Evolutionary conservation across 345 rosid species (phyloP), one percentile per base, ranked within the genome.

Genomic region (Pistacia atlantica): DNA sequence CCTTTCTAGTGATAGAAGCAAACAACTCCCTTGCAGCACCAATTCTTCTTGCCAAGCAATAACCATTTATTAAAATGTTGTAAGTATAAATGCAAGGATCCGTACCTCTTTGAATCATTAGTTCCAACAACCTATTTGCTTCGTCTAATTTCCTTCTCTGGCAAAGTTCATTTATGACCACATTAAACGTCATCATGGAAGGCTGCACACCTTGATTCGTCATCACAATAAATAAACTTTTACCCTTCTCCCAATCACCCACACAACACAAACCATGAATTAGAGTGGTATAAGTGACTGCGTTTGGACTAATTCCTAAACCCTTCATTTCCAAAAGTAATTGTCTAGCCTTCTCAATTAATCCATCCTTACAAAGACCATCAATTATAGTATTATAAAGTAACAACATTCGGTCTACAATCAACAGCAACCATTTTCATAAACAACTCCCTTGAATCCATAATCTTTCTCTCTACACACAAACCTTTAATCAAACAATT

Each of bases 401-500:
- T 64, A 48, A 75, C 11, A 49, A 59, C 67, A 79, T 71, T 59
- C 0, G 83, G 84, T 58, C 68, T 12, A 58, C 75, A 1, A 35
- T 56, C 81, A 49, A 73, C 22, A n/a, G 4, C 66, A 54, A n/a
- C 28, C 77, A 76, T 81, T 16, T 73, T 81, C 35, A 62, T 80
- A 61, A 46, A 46, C 49, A 46, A 10, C 7, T 5, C 9, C 7
- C 49, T 46, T 46, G 49, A 6, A 6, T 46, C 11, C 49, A 46
- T 5, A 46, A 46, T 46, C 1, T 10, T 67, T 33, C 58, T 73
- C 80, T 12, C 20, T 22, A 22, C 2, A 63, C 79, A 78, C 67
- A 85, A 57, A 35, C 87, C 87, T 71, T 60, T 85, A 45, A 85
- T 58, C 70, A 82, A 72, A 58, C 49, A n/a, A 17, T 65, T 84